Conservation (phyloP, 805 yeast genomes). For the Candida ficus region DNA sequence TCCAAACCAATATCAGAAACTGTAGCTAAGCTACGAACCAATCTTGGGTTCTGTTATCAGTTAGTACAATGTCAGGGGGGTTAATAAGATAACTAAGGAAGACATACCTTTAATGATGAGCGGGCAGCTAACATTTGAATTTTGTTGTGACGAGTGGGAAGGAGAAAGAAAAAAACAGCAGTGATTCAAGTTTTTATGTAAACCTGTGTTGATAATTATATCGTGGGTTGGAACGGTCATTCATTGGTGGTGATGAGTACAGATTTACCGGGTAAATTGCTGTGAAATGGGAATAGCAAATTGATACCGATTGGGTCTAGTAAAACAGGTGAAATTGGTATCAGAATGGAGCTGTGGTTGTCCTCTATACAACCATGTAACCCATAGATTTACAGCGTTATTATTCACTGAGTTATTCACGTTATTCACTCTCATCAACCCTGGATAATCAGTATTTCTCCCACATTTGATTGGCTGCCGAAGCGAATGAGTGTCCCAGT, state of each 20-base stretch:
- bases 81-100: too few relatives aligned
- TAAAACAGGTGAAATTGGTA: background rate
- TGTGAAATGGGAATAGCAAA: too few relatives aligned
- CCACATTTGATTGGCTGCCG: constrained; percentile 1
- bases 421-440: background rate
- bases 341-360: background rate
- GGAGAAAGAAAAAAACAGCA: constrained; percentile 1
- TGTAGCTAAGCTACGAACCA: constrained; percentile 36
- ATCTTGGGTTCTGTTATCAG: constrained; percentile 11
- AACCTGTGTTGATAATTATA: constrained; percentile 2
- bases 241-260: constrained; percentile 4
- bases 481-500: background rate
- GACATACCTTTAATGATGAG: constrained; percentile 3
- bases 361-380: background rate
- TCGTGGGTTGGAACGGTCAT: constrained; percentile 3
- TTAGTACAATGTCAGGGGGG: too few relatives aligned
- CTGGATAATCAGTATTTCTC: constrained; percentile 3
- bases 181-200: constrained; percentile 6
- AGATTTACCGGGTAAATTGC: constrained; percentile 1
- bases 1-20: constrained; percentile 45
- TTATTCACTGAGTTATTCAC: too few relatives aligned
- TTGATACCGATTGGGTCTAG: too few relatives aligned
- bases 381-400: background rate
- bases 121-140: constrained; percentile 13
- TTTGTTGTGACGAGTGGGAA: background rate